Percentiles rank a stretch among this genome's conserved stretches.
Conservation (phyloP, 228 moss, liverwort and hornwort genomes). For the Sphagnum fallax region DNA sequence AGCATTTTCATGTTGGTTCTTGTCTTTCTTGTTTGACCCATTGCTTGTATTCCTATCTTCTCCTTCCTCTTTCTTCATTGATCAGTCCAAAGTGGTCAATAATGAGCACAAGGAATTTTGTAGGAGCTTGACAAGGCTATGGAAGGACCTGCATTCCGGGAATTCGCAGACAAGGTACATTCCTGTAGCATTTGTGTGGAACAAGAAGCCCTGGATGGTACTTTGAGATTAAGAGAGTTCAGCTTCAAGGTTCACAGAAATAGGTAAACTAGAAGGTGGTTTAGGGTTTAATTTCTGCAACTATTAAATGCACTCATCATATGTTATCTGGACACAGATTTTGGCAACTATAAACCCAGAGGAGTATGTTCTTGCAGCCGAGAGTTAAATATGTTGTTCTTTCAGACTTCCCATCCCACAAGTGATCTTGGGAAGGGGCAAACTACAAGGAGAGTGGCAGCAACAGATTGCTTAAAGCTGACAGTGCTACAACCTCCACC, state of each 20-base stretch:
- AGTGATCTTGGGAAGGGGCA: too few species aligned
- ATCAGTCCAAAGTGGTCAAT: not conserved
- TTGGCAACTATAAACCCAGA: conserved; percentile 18
- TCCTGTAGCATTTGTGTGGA: not conserved
- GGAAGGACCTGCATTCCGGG: conserved; percentile 79
- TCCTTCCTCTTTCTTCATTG: not conserved
- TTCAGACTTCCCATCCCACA: too few species aligned
- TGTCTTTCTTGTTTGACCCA: too few species aligned
- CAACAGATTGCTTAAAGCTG: too few species aligned
- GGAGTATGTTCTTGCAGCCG: conserved; percentile 13
- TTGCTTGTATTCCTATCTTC: too few species aligned
- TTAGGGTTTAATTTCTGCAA: not conserved
- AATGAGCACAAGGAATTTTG: not conserved
- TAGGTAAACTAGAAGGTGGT: not conserved
- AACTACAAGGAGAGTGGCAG: too few species aligned
- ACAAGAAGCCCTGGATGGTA: not conserved
- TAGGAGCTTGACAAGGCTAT: conserved; percentile 93
- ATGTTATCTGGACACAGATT: conserved; percentile 15
- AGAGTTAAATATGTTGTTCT: too few species aligned
- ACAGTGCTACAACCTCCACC: too few species aligned
- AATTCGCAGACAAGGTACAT: conserved; percentile 77
- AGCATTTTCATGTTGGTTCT: too few species aligned
- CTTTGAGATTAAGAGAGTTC: not conserved
- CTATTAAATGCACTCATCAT: too few species aligned
- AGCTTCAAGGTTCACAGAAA: not conserved